These are phyloP conservation scores for Bisporella sp. DNA, from an alignment of 2,329 filamentous ascomycete species.

Conservation along the genomic window DNA sequence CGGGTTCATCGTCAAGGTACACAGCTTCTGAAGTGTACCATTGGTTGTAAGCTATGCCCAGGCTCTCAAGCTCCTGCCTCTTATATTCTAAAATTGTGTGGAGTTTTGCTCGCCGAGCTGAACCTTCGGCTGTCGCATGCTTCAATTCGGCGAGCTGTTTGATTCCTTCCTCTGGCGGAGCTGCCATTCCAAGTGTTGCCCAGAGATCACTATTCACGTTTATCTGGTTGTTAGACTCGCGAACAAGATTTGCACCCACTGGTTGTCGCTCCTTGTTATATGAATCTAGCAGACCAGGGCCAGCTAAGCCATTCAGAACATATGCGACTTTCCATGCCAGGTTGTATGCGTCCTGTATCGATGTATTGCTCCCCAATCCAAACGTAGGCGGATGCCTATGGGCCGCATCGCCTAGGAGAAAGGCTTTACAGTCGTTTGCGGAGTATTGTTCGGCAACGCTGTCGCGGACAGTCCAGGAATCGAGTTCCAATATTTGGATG, in stretches of 20 bases:
- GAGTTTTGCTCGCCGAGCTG: not conserved
- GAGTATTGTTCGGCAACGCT: not conserved
- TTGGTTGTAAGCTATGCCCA: slow-evolving; percentile 53
- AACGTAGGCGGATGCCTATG: slow-evolving; percentile 49
- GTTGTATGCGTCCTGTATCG: slow-evolving; percentile 46
- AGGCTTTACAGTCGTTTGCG: not conserved
- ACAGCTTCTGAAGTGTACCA: slow-evolving; percentile 38
- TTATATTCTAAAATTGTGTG: slow-evolving; percentile 37
- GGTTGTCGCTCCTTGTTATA: slow-evolving; percentile 40
- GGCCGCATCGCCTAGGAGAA: slow-evolving; percentile 39
- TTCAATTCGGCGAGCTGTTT: not conserved
- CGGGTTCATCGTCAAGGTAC: slow-evolving; percentile 34
- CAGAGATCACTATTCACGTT: slow-evolving; percentile 1
- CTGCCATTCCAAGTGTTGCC: not conserved
- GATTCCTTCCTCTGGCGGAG: not conserved
- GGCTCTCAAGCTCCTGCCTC: slow-evolving; percentile 20
- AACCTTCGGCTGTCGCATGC: not conserved
- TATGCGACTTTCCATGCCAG: slow-evolving; percentile 45
- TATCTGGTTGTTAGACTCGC: not conserved
- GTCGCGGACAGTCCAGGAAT: not conserved
- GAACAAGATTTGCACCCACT: slow-evolving; percentile 30
- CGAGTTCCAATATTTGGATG: not conserved
- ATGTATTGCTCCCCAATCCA: slow-evolving; percentile 48
- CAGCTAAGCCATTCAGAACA: slow-evolving; percentile 32
- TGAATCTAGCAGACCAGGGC: slow-evolving; percentile 31